Evolutionary conservation across 768 basidiomycete species (phyloP).

Genomic region (Lentinus brumalis): DNA sequence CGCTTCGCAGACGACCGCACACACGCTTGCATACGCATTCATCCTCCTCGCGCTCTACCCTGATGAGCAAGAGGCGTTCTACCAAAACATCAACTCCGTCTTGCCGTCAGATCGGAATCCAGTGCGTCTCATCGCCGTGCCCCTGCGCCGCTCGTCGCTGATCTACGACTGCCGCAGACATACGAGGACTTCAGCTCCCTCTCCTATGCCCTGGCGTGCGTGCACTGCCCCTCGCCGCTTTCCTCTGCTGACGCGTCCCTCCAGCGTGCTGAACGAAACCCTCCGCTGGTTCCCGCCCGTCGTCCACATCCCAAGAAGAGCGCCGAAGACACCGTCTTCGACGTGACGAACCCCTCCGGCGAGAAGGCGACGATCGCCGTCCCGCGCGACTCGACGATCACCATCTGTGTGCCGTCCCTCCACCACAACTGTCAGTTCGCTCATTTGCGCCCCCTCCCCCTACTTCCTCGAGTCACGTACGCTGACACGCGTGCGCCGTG

Average conservation of each 20-base stretch:
- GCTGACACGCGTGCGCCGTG: background rate
- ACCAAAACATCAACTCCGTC: slow-evolving; percentile 33
- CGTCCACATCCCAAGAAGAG: slow-evolving; percentile 27
- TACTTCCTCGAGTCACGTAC: background rate
- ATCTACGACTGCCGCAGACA: slow-evolving; percentile 17
- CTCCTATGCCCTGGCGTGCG: slow-evolving; percentile 28
- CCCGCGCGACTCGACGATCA: slow-evolving; percentile 29
- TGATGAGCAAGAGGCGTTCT: slow-evolving; percentile 41
- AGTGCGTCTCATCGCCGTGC: slow-evolving; percentile 18
- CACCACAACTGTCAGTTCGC: slow-evolving; percentile 36
- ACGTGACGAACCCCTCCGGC: slow-evolving; percentile 27
- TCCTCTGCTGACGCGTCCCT: background rate
- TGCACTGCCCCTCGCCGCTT: background rate
- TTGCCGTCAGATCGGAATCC: slow-evolving; percentile 29
- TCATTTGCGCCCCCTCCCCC: background rate
- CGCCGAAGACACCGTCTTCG: slow-evolving; percentile 31
- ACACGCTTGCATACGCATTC: slow-evolving; percentile 37
- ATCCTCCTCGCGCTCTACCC: slow-evolving; percentile 42
- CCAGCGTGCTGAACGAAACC: slow-evolving; percentile 37
- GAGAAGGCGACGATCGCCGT: slow-evolving; percentile 28
- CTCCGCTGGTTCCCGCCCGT: slow-evolving; percentile 37
- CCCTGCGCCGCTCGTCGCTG: no score
- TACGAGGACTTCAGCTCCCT: slow-evolving; percentile 33
- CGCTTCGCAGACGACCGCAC: slow-evolving; percentile 33
- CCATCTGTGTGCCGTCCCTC: slow-evolving; percentile 29